Percentiles rank a stretch among this genome's conserved stretches.
These are phyloP conservation scores for Cryptococcus deneoformans DNA, from an alignment of 1,284 basidiomycete genomes.

Conservation along the genomic window DNA sequence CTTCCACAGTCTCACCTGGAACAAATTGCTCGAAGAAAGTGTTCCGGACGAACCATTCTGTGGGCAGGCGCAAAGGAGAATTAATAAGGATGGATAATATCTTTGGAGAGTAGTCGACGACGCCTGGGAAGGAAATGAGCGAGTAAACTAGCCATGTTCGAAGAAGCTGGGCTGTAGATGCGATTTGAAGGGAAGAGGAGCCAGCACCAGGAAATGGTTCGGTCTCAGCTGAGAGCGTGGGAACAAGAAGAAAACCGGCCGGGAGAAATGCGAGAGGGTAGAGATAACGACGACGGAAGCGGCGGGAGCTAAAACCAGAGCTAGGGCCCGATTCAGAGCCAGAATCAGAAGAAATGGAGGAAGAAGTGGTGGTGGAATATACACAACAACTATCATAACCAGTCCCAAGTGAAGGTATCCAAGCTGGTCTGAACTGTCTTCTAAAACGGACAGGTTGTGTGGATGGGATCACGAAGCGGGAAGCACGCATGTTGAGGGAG, in stretches of 20 bases:
- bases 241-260: neutral
- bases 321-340: no score
- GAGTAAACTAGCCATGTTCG: constrained; percentile 78
- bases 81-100: constrained; percentile 62
- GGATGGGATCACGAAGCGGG: no score
- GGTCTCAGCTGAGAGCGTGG: neutral
- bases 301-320: no score
- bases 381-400: no score
- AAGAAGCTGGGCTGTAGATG: constrained; percentile 47
- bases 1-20: constrained; percentile 75
- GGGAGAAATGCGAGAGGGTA: neutral
- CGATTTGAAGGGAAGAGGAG: neutral
- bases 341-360: no score
- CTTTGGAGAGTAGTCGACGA: constrained; percentile 73
- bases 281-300: no score
- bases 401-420: no score
- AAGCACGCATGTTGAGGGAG: no score
- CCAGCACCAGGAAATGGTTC: neutral
- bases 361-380: no score
- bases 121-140: constrained; percentile 68
- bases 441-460: no score
- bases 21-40: constrained; percentile 89
- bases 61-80: constrained; percentile 57
- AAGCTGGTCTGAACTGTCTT: no score
- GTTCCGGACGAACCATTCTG: constrained; percentile 66